Evolutionary conservation across 2,329 filamentous ascomycete species (phyloP), one percentile per base, ranked within the genome.

Genomic region (Fonsecaea pedrosoi): DNA sequence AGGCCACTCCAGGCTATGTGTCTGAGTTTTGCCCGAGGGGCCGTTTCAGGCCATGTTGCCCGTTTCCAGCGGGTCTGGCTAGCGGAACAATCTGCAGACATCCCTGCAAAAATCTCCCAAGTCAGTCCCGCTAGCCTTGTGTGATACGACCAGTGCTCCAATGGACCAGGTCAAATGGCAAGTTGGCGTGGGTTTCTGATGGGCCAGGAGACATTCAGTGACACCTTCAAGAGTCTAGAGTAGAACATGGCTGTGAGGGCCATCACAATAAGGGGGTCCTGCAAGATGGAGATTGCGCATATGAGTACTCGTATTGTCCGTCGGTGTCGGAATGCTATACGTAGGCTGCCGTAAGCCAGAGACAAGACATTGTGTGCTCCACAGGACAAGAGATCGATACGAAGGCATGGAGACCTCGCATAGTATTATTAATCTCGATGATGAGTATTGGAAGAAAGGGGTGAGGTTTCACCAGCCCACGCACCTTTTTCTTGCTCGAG

Each of bases 1-100:
- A 50, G 18, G 21, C 25, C 9, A 21, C 45, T 25, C 21, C 10
- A 50, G 45, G 18, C 1, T 13, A 25, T 13, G 45, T 50, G 18
- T 50, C 45, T 25, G 18, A 8, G 18, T 25, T 50, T 50, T 50
- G 45, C 45, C 18, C 10, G 30, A 12, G 45, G 57, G 40, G 40
- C 40, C 21, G 57, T 60, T 60, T 60, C 57, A 53, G 40, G 45
- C 18, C 21, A 42, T 42, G 18, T 30, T 59, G 18, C 15, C 40
- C 18, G 42, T 18, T 21, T 8, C 42, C 42, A 18, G 10, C 45
- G 45, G 45, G 45, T 21, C 18, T 30, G 18, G 21, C 45, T 50
- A 50, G 45, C 45, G 7, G 4, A 50, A 21, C 12, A 60, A 50
- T 34, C 12, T 50, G 57, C 38, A 25, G 40, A 60, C 57, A 60